Base-by-base conservation (phyloP, 1,284 basidiomycete species). In the Coniferiporia weirii region DNA sequence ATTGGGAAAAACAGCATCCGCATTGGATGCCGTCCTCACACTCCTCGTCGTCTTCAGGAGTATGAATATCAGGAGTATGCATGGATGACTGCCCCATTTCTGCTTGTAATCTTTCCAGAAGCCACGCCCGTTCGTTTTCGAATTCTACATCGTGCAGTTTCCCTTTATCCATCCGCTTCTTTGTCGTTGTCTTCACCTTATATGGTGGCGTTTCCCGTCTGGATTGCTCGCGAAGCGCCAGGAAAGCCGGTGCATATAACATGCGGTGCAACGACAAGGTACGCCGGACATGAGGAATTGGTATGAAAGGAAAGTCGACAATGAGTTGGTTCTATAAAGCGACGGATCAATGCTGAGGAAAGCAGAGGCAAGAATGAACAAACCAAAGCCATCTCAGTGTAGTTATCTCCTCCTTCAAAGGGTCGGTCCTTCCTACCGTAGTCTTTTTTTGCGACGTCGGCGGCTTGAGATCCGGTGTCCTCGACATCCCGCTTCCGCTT, bases 1-100 rank as follows among this genome's bases (percentile, higher is more conserved):
- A 89, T 2, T 74, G 75, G 4, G 80, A 74, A 68, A 93, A 95
- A 71, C 92, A 94, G 66, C 91, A 94, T 15, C 85, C 88, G 65
- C 92, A 94, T 66, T 92, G 89, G 47, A 91, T 80, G 1, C 83
- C 85, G 50, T 76, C 77, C 15, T 78, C 77, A 5, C 69, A 74
- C 15, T 76, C 76, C 35, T 75, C 76, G n/a, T 70, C 66, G 61
- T 76, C 73, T 27, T 27, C 27, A 27, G 27, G 27, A 27, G 27
- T 27, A 27, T 3, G 27, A 3, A 5, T 27, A 43, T 76, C 70
- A 51, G 73, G 72, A 45, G 69, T 70, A 45, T 69, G 62, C 59
- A 63, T 4, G 52, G 63, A 56, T 27, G 64, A 64, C 70, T 74
- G 53, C 66, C 68, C 58, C 50, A 64, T 44, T 65, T 65, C 70